Base-by-base conservation (phyloP, 1,284 basidiomycete genomes). In the Cryptococcus sp. region DNA sequence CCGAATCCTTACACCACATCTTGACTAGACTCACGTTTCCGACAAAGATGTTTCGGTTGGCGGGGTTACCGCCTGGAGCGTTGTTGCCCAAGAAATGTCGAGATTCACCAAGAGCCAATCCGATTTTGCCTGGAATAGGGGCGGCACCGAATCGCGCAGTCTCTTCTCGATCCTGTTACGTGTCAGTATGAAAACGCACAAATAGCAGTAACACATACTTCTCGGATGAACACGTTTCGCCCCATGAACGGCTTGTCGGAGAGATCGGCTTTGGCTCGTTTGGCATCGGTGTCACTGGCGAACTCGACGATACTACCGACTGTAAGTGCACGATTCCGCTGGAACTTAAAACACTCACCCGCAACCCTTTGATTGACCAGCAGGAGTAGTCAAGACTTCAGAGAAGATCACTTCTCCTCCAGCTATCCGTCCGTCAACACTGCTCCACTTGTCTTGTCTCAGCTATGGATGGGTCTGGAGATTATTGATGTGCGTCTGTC, bases 361-460 rank as follows among this genome's bases (percentile, higher is more conserved):
- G 85, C 95, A 97, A 75, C 94, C 95, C 78, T 98, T 98, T 47
- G 93, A 96, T 61, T 94, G 85, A 55, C 95, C 95, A 42, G 90
- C 94, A 7, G 95, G 95, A 7, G 95, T 95, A 64, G 93, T 82
- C 70, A 98, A 85, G 63, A 98, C 92, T 84, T 98, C 95, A 81
- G 95, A 90, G 84, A 98, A 98, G 76, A 95, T 86, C 73, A 98
- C 93, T 82, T 94, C 88, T 80, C 76, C 71, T 30, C 90, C 90
- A 87, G 88, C 90, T 93, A 84, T 38, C 59, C 49, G 50, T 56
- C 57, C 57, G 58, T 69, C 64, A 68, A 66, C 67, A 23, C 23
- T 23, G 23, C 23, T 23, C 23, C 23, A 23, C 23, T 23, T 23
- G 23, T 23, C 50, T 23, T 23, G 23, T 23, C 23, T 23, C n/a